Conservation (phyloP, 345 rosid species). For the Eucalyptus erythrocorys region DNA sequence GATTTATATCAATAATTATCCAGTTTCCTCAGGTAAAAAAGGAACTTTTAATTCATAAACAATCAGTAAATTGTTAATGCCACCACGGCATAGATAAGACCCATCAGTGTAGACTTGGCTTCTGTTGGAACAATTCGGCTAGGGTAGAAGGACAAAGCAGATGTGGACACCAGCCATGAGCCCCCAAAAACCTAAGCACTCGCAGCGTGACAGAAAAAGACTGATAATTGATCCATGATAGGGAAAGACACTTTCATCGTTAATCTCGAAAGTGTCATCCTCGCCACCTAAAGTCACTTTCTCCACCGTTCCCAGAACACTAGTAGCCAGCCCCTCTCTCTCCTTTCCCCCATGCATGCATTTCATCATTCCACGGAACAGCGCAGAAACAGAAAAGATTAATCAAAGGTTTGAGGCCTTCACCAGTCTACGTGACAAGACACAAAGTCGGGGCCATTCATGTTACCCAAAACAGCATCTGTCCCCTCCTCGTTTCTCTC, state of each 20-base stretch:
- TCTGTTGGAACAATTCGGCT: not conserved
- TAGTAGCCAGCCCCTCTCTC: not conserved
- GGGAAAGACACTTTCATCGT: conserved; percentile 55
- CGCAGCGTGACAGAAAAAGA: not conserved
- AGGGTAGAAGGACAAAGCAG: not conserved
- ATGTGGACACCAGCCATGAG: not conserved
- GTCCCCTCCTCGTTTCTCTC: conserved; percentile 2
- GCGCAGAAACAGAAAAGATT: not conserved
- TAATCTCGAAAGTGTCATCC: conserved; percentile 15
- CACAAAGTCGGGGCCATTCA: conserved; percentile 12
- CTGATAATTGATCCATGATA: conserved; percentile 25
- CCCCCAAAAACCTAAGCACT: not conserved
- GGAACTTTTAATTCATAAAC: not conserved
- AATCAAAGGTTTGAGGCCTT: not conserved
- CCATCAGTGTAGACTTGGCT: not conserved
- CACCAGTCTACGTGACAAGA: conserved; percentile 11
- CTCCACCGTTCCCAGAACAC: not conserved
- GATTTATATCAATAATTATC: fast-evolving
- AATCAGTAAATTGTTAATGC: not conserved
- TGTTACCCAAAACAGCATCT: conserved; percentile 9
- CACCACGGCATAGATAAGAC: not conserved
- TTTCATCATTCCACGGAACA: conserved; percentile 1
- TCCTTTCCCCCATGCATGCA: conserved; percentile 1
- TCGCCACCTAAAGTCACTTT: not conserved
- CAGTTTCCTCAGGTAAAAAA: not conserved